phyloP scores from a whole-genome alignment of 2,329 filamentous ascomycete species.

The Podosphaera xanthii region DNA sequence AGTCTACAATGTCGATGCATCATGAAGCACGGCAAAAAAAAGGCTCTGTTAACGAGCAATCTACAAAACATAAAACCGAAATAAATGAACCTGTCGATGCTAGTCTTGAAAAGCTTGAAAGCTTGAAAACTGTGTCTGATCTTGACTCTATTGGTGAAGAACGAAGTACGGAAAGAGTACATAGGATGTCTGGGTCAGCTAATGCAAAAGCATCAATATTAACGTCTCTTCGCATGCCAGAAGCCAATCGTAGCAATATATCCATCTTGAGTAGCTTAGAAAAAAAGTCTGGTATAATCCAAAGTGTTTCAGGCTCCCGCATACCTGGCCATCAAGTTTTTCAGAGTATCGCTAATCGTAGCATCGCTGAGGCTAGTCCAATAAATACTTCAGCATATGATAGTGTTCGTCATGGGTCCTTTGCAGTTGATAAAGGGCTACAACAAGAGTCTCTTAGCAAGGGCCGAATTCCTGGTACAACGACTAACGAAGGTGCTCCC shows the following conservation, averaged over 20 bases:
- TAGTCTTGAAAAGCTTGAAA: not conserved
- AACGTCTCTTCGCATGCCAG: slow-evolving; percentile 12
- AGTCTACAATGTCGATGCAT: slow-evolving; percentile 5
- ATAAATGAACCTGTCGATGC: slow-evolving; percentile 6
- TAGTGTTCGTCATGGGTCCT: slow-evolving; percentile 33
- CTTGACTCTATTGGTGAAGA: slow-evolving; percentile 8
- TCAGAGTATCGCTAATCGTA: slow-evolving; percentile 33
- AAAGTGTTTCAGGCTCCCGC: slow-evolving; percentile 22
- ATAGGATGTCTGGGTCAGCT: slow-evolving; percentile 16
- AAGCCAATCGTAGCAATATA: slow-evolving; percentile 12
- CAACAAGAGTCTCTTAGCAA: slow-evolving; percentile 21
- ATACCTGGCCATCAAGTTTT: slow-evolving; percentile 25
- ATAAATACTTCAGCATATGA: slow-evolving; percentile 36
- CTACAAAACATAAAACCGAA: slow-evolving; percentile 8
- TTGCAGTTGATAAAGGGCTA: slow-evolving; percentile 21
- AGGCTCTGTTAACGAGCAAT: slow-evolving; percentile 3
- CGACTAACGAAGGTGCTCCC: slow-evolving; percentile 30
- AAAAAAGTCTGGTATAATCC: slow-evolving; percentile 17
- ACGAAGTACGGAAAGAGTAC: slow-evolving; percentile 9
- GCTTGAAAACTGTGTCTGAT: not conserved
- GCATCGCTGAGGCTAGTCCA: slow-evolving; percentile 31
- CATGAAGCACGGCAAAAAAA: slow-evolving; percentile 6
- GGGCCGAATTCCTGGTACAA: slow-evolving; percentile 32
- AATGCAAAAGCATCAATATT: slow-evolving; percentile 10
- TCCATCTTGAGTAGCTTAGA: not conserved